Evolutionary conservation across 169 alveolate genomes (phyloP), one percentile per base, ranked within the genome.

Genomic region (Theileria luwenshuni): DNA sequence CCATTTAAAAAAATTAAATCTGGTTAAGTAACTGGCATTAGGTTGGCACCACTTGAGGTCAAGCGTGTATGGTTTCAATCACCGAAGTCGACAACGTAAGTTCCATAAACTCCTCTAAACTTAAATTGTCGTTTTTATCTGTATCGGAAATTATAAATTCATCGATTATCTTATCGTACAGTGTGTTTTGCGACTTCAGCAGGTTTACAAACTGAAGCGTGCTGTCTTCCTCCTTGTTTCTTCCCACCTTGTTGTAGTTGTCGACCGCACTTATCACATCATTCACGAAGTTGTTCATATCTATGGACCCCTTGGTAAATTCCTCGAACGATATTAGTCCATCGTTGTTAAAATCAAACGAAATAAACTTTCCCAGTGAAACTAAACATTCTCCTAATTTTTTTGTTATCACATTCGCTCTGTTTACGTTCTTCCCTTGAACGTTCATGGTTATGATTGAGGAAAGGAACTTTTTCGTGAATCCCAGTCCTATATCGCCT

Each of bases 151-250:
- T 35, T 62, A 72, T 65, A 56, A 25, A 45, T 41, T 62, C 72
- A 13, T 62, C 72, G 0, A 62, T 45, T 7, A 62, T 45, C 45
- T 45, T 79, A 17, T 71, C 86, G 49, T 51, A 43, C 12, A 70
- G 71, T 3, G 69, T 15, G 42, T 42, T 51, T 47, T 38, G 70
- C 42, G 42, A 33, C n/a, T 47, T 41, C 1, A 79, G 51, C 13
- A 48, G 12, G 59, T 72, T 58, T n/a, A 15, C 83, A 17, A 30
- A 13, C 15, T 33, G 63, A 1, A 33, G 48, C 48, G 42, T 56
- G 32, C 7, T 23, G 17, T n/a, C 42, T 8, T 25, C 41, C 25
- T 60, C 27, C 30, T 25, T 25, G 42, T 13, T 19, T 3, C 47
- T 28, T 6, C 5, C 5, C 23, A 60, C 30, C 30, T 60, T 30